Base-by-base conservation (phyloP, 495 filamentous ascomycete species). In the Daldinia grandis region DNA sequence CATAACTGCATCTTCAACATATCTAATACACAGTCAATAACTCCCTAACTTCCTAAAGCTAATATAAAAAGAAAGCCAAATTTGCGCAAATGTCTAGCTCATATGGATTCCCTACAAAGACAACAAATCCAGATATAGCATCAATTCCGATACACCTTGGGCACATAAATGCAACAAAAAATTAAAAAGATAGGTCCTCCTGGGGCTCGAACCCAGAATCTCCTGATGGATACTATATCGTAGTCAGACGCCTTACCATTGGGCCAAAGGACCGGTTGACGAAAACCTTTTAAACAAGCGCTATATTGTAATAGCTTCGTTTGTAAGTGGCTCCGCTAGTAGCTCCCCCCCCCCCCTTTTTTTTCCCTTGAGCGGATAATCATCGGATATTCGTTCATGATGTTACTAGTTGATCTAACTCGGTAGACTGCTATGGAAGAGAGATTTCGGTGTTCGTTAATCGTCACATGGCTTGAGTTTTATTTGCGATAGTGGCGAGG, bases 221-320 rank as follows among this genome's bases (percentile, higher is more conserved):
- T 66, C 63, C 63, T 66, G 63, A 66, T 66, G 51, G 56, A 27
- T 35, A 40, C 12, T 65, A 17, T 33, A 54, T 66, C 63, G 63
- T 66, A 66, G 63, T 66, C 63, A 66, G 63, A 66, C 63, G 63
- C 63, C 63, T 66, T 66, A 66, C 63, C 63, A 66, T 66, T 66
- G 63, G 63, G 63, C 63, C 63, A 66, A 66, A 56, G 63, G 63
- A 66, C 63, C 63, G 24, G 42, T 9, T 53, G 55, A 53, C 53
- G 3, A 57, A 42, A 58, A 19, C 0, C 4, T 14, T 40, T 40
- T 57, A 37, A 57, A 37, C 8, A 37, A 6, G 30, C 31, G 33
- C 54, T 57, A 53, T 57, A 38, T 57, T 12, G 12, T 35, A 14
- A 17, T 25, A n/a, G 54, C 33, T 12, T 21, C 17, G 30, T 37